Base-by-base conservation (phyloP, 208 protist species). In the Trypanosoma scelopori region DNA sequence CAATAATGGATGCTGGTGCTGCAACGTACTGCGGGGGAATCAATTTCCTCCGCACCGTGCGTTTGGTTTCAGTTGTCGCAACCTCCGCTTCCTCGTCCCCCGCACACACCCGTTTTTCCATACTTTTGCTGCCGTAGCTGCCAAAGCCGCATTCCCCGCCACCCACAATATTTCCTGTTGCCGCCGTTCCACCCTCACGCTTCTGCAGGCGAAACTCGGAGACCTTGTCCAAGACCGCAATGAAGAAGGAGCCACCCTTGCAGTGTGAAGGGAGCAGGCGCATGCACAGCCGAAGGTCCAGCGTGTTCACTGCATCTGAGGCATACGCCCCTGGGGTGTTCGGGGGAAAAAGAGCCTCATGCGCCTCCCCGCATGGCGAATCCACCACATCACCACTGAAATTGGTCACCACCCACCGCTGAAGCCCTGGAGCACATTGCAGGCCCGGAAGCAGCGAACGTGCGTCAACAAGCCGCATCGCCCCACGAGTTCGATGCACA, bases 221-320 rank as follows among this genome's bases (percentile, higher is more conserved):
- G 1, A 91, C 83, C 75, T 96, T 96, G 56, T 93, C 81, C 5
- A 99, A 73, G 28, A 98, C 93, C 9, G 98, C 95, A 20, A 99
- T 89, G 72, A 99, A 99, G 86, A 99, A 99, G 51, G 97, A 97
- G 43, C 98, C 98, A 50, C 93, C 97, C 53, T 98, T 89, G 74
- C 97, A 95, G 59, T 95, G 70, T 37, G 93, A 96, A 22, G 98
- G 97, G 39, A 98, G 83, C 11, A 99, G 67, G 25, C 98, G 87
- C 82, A 98, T 91, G 66, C 91, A 97, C n/a, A 79, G 69, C 39
- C 89, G 60, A 12, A 98, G 72, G 57, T 97, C 84, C 16, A 93
- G 51, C 5, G 39, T 27, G 32, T 67, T 69, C 16, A 91, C 84
- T 0, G 76, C 78, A 12, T 82, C 64, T 15, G 79, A 80, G 5